These are phyloP conservation scores for Diaporthe longicolla DNA, from an alignment of 2,329 filamentous ascomycete species.

Conservation along the genomic window DNA sequence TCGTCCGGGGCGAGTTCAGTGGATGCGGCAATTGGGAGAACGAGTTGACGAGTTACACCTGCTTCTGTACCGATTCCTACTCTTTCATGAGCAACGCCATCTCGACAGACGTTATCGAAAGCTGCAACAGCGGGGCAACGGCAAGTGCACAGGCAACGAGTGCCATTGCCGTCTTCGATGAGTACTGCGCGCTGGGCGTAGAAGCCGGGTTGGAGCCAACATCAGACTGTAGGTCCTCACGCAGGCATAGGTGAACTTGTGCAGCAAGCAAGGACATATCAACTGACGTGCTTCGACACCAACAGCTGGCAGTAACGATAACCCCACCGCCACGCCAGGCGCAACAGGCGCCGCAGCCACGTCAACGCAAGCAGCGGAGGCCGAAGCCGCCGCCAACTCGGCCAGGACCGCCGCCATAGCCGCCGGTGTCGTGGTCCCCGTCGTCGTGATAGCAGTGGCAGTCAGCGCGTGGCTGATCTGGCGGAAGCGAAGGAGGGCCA, in stretches of 20 bases:
- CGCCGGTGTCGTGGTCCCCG: constrained; percentile 19
- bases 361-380: neutral
- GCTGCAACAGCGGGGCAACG: constrained; percentile 23
- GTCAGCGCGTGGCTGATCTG: constrained; percentile 13
- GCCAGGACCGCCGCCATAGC: constrained; percentile 10
- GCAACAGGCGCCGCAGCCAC: neutral
- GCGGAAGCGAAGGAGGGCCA: constrained; percentile 24
- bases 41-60: constrained; percentile 42
- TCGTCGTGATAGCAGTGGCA: constrained; percentile 16
- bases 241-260: no score
- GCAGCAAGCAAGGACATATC: no score
- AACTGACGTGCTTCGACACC: neutral
- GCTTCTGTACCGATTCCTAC: constrained; percentile 44
- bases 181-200: constrained; percentile 35
- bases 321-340: constrained; percentile 8
- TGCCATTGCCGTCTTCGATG: constrained; percentile 30
- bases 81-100: constrained; percentile 40
- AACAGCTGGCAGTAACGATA: neutral
- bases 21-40: constrained; percentile 43
- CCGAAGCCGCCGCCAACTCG: neutral
- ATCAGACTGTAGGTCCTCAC: constrained; percentile 17
- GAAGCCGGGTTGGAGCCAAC: constrained; percentile 32
- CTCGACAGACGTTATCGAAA: constrained; percentile 32
- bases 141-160: constrained; percentile 34
- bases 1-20: constrained; percentile 43